Base-by-base conservation (phyloP, 192 early-diverging fungal species). In the Rhizoclosmatium sp. region DNA sequence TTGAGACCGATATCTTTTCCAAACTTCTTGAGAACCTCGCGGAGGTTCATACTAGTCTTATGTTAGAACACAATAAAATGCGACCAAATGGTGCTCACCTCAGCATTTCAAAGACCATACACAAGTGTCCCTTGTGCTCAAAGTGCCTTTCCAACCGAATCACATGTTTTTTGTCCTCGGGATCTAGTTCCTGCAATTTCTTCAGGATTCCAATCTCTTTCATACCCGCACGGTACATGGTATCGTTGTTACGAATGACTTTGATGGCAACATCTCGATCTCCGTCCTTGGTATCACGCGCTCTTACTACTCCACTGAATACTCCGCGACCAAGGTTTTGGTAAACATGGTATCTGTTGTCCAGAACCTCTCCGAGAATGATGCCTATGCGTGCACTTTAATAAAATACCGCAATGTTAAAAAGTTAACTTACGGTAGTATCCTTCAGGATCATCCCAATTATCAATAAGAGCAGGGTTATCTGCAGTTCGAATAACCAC, bases 371-470 rank as follows among this genome's bases (percentile, higher is more conserved):
- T 12, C 96, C 96, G 45, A 95, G 87, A 59, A 95, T 90, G 56
- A 92, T 88, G 83, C 92, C 85, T 86, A 21, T n/a, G 1, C 9
- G 19, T 0, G 31, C 31, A 31, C 0, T 31, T 31, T 31, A 31
- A 31, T 31, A n/a, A n/a, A n/a, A n/a, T n/a, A n/a, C n/a, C n/a
- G n/a, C n/a, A n/a, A n/a, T n/a, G n/a, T n/a, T 19, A 56, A 56
- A 56, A 56, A 7, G 54, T 10, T 7, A 7, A 56, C 93, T 83
- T 89, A 91, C 95, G 91, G 82, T 98, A 99, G 89, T 99, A 99
- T 45, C 98, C 98, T 72, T 99, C 98, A 9, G 91, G 87, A 78
- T 99, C 98, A 82, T 99, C 97, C 94, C 94, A 97, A 74, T 95
- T 97, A 76, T 98, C 97, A 46, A 88, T 85, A 1, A 95, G 81